phyloP scores from a whole-genome alignment of 2,329 filamentous ascomycete genomes.

The Magnaporthiopsis rhizophila region DNA sequence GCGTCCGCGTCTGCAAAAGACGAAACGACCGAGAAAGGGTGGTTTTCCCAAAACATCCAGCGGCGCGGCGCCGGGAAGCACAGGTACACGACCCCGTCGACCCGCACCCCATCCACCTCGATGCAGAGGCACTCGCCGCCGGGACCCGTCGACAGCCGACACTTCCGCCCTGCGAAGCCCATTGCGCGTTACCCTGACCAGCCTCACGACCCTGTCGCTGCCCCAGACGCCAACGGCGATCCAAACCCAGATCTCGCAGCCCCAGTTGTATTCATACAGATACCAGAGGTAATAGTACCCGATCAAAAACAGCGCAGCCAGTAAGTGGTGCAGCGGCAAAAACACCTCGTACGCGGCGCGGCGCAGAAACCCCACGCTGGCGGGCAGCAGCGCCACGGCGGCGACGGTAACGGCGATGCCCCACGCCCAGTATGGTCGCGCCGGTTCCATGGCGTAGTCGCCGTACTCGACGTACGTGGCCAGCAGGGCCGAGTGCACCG shows the following conservation, averaged over 20 bases:
- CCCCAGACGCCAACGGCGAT: slow-evolving; percentile 33
- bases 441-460: slow-evolving; percentile 18
- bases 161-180: slow-evolving; percentile 15
- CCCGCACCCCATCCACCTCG: slow-evolving; percentile 18
- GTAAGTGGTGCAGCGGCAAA: slow-evolving; percentile 8
- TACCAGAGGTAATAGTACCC: slow-evolving; percentile 11
- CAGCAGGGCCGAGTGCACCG: slow-evolving; percentile 37
- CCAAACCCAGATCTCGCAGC: slow-evolving; percentile 40
- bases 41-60: slow-evolving; percentile 38
- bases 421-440: slow-evolving; percentile 8
- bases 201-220: slow-evolving; percentile 27
- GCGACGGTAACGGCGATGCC: slow-evolving; percentile 7
- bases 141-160: slow-evolving; percentile 13
- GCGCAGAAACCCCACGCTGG: slow-evolving; percentile 1
- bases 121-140: slow-evolving; percentile 21
- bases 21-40: slow-evolving; percentile 38
- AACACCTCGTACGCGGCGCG: slow-evolving; percentile 9
- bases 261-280: slow-evolving; percentile 26
- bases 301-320: slow-evolving; percentile 8
- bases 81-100: slow-evolving; percentile 24
- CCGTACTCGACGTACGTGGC: slow-evolving; percentile 32
- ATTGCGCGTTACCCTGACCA: slow-evolving; percentile 34
- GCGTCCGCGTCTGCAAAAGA: neutral
- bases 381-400: slow-evolving; percentile 1
- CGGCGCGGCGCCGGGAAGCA: slow-evolving; percentile 24